Evolutionary conservation across 169 alveolate genomes (phyloP), one percentile per base, ranked within the genome.

Genomic region (Perkinsus marinus): DNA sequence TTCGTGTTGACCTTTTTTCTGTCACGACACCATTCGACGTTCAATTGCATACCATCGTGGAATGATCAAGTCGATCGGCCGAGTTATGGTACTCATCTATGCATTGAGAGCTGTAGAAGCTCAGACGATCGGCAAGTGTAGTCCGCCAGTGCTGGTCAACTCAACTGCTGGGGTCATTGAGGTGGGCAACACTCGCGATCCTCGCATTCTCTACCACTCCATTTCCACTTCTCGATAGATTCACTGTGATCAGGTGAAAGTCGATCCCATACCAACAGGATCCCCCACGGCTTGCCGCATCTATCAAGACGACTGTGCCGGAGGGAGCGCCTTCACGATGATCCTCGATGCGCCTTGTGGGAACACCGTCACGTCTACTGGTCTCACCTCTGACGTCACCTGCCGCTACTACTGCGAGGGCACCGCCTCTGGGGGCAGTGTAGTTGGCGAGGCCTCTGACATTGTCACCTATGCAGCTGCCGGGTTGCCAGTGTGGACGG

Each of bases 391-490:
- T 13, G 79, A 57, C 22, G 26, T 30, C 22, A 57, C 7, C 34
- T 57, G 79, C 34, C 79, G 79, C 22, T 57, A 57, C 22, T 57
- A 57, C 79, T 57, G 79, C 34, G 36, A 57, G 34, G 79, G 79
- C 37, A 57, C 79, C 5, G 26, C 79, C 34, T 57, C 79, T 13
- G 22, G 79, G 7, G 79, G 79, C 26, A 57, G 79, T 26, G 79
- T 57, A 13, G 22, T 30, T 16, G 79, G 79, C 22, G 79, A 57
- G 30, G 79, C 79, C 3, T 90, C 91, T 17, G 57, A 90, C 37
- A 90, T 90, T 36, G 91, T 90, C 10, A 39, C 91, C 91, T 90
- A 90, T 39, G 91, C 57, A 41, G 43, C 91, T 41, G 91, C 91
- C 34, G 91, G 91, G 30, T 43, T 37, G 41, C 91, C 91, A 39